phyloP scores from a whole-genome alignment of 805 yeast genomes.

The Barnettozyma vustinii region DNA sequence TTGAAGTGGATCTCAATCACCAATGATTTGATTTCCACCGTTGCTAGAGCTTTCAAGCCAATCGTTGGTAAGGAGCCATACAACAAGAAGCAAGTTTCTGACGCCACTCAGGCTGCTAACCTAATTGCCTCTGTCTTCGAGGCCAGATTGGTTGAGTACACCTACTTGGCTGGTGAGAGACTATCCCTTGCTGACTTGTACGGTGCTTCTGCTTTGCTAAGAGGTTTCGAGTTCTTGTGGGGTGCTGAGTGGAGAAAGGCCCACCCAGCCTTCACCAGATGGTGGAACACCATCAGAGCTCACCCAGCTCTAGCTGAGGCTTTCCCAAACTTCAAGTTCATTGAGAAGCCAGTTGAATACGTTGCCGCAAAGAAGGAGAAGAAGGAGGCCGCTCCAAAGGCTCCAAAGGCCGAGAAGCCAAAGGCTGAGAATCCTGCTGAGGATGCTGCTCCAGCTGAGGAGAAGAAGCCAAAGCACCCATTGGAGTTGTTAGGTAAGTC shows the following conservation, averaged over 20 bases:
- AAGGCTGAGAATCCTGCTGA: slow-evolving; percentile 35
- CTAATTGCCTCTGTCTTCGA: slow-evolving; percentile 43
- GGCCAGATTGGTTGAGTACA: slow-evolving; percentile 50
- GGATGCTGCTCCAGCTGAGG: slow-evolving; percentile 41
- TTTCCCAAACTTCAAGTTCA: slow-evolving; percentile 49
- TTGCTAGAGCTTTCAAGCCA: slow-evolving; percentile 51
- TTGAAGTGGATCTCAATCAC: slow-evolving; percentile 75
- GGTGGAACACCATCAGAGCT: slow-evolving; percentile 54
- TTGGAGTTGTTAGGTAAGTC: slow-evolving; percentile 76
- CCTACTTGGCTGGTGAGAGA: slow-evolving; percentile 68
- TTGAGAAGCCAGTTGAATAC: slow-evolving; percentile 60
- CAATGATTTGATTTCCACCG: slow-evolving; percentile 56
- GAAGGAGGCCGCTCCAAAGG: slow-evolving; percentile 16
- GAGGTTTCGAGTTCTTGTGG: slow-evolving; percentile 54
- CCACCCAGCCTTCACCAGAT: slow-evolving; percentile 61
- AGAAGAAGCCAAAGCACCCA: slow-evolving; percentile 88
- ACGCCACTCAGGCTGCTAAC: slow-evolving; percentile 34
- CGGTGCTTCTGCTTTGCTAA: slow-evolving; percentile 41
- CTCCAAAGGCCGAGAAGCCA: slow-evolving; percentile 33
- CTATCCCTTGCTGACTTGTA: slow-evolving; percentile 61
- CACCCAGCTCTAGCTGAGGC: slow-evolving; percentile 44
- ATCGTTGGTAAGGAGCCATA: slow-evolving; percentile 62
- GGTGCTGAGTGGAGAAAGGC: slow-evolving; percentile 60
- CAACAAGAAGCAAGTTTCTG: slow-evolving; percentile 67
- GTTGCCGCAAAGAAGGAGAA: slow-evolving; percentile 71